Base-by-base conservation (phyloP, 176 grass and related monocot species). In the Areca catechu region DNA sequence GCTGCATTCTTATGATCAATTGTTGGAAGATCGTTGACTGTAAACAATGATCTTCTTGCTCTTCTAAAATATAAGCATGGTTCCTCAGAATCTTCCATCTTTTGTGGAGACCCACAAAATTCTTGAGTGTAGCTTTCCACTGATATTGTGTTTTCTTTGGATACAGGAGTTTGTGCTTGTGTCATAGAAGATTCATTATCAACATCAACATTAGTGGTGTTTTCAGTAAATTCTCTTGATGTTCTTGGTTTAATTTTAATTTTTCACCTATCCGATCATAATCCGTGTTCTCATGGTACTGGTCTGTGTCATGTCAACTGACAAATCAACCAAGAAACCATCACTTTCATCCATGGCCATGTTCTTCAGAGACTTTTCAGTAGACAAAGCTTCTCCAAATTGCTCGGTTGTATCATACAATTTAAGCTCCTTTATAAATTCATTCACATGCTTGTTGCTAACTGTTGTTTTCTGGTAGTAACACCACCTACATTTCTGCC, bases 21-120 rank as follows among this genome's bases (percentile, higher is more conserved):
- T 70, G 72, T 73, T 50, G 43, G 48, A 73, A 72, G 58, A 24
- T 76, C 73, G 53, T 67, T 24, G 21, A 48, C 62, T 9, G 10
- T 43, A 12, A 43, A 43, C 14, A 43, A 53, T 5, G 78, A 74
- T 77, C 69, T 74, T 75, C 71, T 83, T 47, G 50, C 51, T 15
- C 21, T 79, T 48, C 53, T 50, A 50, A 58, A 56, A 29, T 53
- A 15, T 10, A 64, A 30, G 19, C 48, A 65, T 63, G 62, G 58
- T 25, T 72, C 74, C 50, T 57, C 76, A 47, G 25, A 54, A 48
- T 69, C 53, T 30, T 75, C 67, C 49, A 56, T 73, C 16, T 56
- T 27, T 65, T 57, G 51, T 56, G 53, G 15, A 17, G 56, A 63
- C 29, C 55, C 67, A 68, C 17, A 61, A 68, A 56, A 15, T 51